phyloP scores from a whole-genome alignment of 2,329 filamentous ascomycete species.

The Claviceps quebecensis region DNA sequence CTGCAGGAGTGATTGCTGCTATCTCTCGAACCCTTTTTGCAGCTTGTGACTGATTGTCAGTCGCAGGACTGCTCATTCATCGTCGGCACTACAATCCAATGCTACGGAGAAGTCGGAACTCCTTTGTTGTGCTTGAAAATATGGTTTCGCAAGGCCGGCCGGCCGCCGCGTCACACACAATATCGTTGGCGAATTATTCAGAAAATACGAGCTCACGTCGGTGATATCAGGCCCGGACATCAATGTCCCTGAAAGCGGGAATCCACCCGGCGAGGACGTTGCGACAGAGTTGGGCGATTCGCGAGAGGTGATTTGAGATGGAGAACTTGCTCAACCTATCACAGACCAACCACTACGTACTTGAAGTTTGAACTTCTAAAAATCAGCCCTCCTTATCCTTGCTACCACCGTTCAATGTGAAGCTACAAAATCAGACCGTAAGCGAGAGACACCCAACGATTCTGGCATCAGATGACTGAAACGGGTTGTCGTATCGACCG shows the following conservation, averaged over 20 bases:
- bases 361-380: conserved; percentile 15
- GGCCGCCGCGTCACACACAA: too few relatives aligned
- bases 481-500: too few relatives aligned
- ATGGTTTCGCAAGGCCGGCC: neutral
- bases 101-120: too few relatives aligned
- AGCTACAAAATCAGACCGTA: conserved; percentile 42
- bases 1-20: conserved; percentile 5
- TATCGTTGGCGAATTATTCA: neutral
- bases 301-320: conserved; percentile 55
- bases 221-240: conserved; percentile 40
- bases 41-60: too few relatives aligned
- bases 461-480: conserved; percentile 42
- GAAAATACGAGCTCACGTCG: conserved; percentile 38
- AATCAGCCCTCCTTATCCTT: conserved; percentile 32
- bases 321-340: conserved; percentile 29
- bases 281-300: conserved; percentile 47
- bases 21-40: too few relatives aligned
- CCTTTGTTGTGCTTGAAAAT: neutral
- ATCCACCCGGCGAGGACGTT: conserved; percentile 46
- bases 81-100: too few relatives aligned
- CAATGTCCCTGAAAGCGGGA: conserved; percentile 31
- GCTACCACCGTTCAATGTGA: conserved; percentile 50
- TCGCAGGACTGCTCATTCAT: too few relatives aligned
- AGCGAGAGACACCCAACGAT: conserved; percentile 43
- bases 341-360: neutral